A percentile compares a stretch with the other conserved stretches of the same genome.
Evolutionary conservation across 164 flowering plant species (phyloP).

Genomic region (Magnolia officinalis): DNA sequence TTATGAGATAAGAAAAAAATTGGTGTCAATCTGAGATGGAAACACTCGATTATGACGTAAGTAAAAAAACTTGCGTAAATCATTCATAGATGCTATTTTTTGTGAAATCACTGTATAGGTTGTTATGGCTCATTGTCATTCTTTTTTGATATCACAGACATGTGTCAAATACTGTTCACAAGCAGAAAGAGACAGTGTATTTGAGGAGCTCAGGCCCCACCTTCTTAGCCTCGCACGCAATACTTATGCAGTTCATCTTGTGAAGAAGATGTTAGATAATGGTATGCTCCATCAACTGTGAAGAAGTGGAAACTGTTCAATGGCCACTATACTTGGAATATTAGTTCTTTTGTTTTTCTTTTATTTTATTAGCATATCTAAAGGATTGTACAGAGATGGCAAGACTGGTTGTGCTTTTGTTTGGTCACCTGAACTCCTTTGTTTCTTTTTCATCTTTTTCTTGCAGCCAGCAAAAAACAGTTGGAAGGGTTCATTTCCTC

Average conservation of each 20-base stretch:
- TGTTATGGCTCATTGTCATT: background rate
- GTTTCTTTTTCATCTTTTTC: background rate
- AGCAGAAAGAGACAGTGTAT: constrained; percentile 69
- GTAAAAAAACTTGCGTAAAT: background rate
- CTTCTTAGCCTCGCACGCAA: constrained; percentile 65
- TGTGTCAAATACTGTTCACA: constrained; percentile 79
- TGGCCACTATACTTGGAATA: background rate
- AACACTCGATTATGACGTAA: no score
- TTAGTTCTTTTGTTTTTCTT: background rate
- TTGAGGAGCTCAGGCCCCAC: constrained; percentile 77
- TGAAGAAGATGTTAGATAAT: constrained; percentile 83
- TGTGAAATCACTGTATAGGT: background rate
- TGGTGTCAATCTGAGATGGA: no score
- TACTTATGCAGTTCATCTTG: constrained; percentile 83
- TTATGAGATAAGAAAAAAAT: no score
- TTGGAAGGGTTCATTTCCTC: constrained; percentile 68
- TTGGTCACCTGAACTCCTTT: background rate
- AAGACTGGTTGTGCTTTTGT: background rate
- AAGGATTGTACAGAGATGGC: background rate
- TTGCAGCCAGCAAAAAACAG: constrained; percentile 81
- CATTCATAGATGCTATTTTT: background rate
- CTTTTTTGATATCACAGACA: constrained; percentile 39
- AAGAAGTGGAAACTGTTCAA: background rate
- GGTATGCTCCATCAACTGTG: constrained; percentile 40
- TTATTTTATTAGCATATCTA: background rate